Percentiles rank a stretch among this genome's conserved stretches.
Evolutionary conservation across 345 rosid species (phyloP).

Genomic region (Adansonia digitata): DNA sequence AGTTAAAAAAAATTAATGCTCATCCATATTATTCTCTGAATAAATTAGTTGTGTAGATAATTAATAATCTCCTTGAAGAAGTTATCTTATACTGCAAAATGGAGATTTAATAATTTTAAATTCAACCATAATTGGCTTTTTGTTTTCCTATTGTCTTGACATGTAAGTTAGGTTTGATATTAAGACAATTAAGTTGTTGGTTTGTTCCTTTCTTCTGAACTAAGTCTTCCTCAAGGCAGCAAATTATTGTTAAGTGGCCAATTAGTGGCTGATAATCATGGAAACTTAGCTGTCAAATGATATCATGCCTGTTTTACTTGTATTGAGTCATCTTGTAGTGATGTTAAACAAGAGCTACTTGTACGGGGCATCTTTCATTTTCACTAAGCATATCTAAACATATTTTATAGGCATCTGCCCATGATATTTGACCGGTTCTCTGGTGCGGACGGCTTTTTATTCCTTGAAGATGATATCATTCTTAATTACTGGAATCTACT

Average conservation of each 20-base stretch:
- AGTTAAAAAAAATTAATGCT: background rate
- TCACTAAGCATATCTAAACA: conserved; percentile 14
- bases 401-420: conserved; percentile 61
- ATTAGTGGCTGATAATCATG: conserved; percentile 8
- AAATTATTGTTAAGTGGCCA: conserved; percentile 13
- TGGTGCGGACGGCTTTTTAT: conserved; percentile 86
- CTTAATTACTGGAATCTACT: conserved; percentile 95
- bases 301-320: background rate
- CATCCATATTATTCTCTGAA: background rate
- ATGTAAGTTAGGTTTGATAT: background rate
- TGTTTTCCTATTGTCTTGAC: background rate
- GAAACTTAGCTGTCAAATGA: background rate
- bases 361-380: background rate
- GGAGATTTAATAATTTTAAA: background rate
- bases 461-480: conserved; percentile 88
- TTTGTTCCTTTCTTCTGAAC: background rate
- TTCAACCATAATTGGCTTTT: background rate
- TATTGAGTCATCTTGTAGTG: background rate
- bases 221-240: background rate
- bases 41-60: background rate
- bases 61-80: too few relatives aligned
- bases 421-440: conserved; percentile 61
- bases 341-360: background rate
- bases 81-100: background rate
- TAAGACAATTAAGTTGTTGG: conserved; percentile 7